A percentile compares a stretch with the other conserved stretches of the same genome.
Evolutionary conservation across 176 grass and related monocot species (phyloP).

Genomic region (Bonia amplexicaulis): DNA sequence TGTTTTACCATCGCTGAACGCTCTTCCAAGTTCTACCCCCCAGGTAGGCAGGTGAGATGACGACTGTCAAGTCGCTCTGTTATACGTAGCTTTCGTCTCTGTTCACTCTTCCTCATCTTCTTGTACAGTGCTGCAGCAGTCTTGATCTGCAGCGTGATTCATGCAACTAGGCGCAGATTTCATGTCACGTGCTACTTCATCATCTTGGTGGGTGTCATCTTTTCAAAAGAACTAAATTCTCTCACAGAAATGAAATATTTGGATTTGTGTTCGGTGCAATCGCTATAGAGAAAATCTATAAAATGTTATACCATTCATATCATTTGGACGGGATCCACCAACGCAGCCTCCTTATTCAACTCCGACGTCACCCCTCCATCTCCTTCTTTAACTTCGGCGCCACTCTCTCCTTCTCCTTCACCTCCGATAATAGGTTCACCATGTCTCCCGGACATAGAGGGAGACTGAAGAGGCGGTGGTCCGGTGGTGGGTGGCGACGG

Average conservation of each 20-base stretch:
- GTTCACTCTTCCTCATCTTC: neutral
- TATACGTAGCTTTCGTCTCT: neutral
- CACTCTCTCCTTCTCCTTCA: too few relatives aligned
- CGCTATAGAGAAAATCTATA: too few relatives aligned
- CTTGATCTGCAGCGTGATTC: neutral
- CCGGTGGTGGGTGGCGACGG: too few relatives aligned
- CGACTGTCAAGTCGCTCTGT: neutral
- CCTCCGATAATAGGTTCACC: too few relatives aligned
- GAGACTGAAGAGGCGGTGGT: too few relatives aligned
- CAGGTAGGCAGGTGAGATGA: conserved; percentile 14
- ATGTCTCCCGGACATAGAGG: too few relatives aligned
- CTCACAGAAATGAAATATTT: neutral
- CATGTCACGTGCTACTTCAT: neutral
- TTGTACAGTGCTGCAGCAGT: neutral
- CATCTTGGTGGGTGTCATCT: neutral
- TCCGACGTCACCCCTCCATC: too few relatives aligned
- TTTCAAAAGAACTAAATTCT: neutral
- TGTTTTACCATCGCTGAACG: neutral
- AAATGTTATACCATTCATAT: too few relatives aligned
- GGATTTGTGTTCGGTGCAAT: too few relatives aligned
- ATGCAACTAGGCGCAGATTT: neutral
- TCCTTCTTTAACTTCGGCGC: too few relatives aligned
- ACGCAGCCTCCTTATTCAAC: too few relatives aligned
- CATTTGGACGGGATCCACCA: too few relatives aligned
- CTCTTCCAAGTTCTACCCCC: neutral